These are phyloP conservation scores for Boletus rex-veris DNA, from an alignment of 768 basidiomycete genomes.

Conservation along the genomic window DNA sequence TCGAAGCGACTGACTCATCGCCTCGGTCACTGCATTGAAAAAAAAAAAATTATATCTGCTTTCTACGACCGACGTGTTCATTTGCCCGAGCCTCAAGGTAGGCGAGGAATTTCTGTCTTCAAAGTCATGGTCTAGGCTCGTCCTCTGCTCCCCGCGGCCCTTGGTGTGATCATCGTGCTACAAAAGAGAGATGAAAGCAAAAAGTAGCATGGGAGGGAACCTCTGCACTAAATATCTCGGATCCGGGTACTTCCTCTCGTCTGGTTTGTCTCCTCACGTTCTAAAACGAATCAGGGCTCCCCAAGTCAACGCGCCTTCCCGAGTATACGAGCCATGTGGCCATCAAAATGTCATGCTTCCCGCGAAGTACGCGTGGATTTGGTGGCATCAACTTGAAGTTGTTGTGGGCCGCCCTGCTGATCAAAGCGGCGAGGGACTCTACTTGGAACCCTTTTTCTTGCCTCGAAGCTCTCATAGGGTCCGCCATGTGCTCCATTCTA, in stretches of 20 bases:
- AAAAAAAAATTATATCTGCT: conserved; percentile 6
- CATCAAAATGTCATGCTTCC: neutral
- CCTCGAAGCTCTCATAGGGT: neutral
- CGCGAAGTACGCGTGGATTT: neutral
- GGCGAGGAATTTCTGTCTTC: conserved; percentile 10
- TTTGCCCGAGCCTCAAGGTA: conserved; percentile 3
- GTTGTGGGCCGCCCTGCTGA: neutral
- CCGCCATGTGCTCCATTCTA: neutral
- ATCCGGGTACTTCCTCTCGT: conserved; percentile 8
- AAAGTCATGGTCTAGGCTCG: neutral
- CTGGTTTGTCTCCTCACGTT: conserved; percentile 1
- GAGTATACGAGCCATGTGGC: neutral
- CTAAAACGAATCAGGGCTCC: conserved; percentile 6
- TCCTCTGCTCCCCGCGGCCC: conserved; percentile 14
- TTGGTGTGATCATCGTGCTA: neutral
- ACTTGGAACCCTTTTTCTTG: neutral
- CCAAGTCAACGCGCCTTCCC: conserved; percentile 3
- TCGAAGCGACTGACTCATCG: conserved; percentile 3
- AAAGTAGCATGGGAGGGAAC: neutral
- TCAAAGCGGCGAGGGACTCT: neutral
- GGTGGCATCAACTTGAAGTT: neutral
- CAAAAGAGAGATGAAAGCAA: neutral
- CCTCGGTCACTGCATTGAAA: conserved; percentile 3
- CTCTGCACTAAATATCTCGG: conserved; percentile 4
- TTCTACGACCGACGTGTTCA: conserved; percentile 13